These are phyloP conservation scores for Cryptosporidium viatorum DNA, from an alignment of 169 alveolate genomes.

Conservation along the genomic window DNA sequence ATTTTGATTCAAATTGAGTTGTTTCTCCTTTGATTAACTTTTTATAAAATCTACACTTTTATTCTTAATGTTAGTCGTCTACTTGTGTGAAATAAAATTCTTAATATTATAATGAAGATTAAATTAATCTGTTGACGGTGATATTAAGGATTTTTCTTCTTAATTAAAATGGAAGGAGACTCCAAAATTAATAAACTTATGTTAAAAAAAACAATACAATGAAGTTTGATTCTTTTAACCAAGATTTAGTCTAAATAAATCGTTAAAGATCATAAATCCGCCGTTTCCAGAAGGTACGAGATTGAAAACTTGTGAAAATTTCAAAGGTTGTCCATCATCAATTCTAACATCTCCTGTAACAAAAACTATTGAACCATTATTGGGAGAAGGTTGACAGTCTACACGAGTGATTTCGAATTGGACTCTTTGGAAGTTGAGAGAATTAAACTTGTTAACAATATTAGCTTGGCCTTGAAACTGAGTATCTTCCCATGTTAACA, in stretches of 20 bases:
- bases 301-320: slow-evolving; percentile 83
- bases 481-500: slow-evolving; percentile 88
- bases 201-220: too few relatives aligned
- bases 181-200: too few relatives aligned
- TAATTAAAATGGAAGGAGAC: not conserved
- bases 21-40: not conserved
- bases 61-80: not conserved
- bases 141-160: not conserved
- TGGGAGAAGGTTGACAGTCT: slow-evolving; percentile 88
- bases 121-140: too few relatives aligned
- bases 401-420: slow-evolving; percentile 81
- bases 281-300: slow-evolving; percentile 84
- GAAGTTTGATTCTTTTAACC: slow-evolving; percentile 69
- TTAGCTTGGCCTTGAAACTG: slow-evolving; percentile 84
- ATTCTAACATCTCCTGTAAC: slow-evolving; percentile 84
- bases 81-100: not conserved
- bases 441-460: slow-evolving; percentile 82
- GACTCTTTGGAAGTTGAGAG: slow-evolving; percentile 76
- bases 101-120: not conserved
- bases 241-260: slow-evolving; percentile 84
- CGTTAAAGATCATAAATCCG: slow-evolving; percentile 83
- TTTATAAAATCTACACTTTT: not conserved
- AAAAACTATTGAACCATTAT: slow-evolving; percentile 83
- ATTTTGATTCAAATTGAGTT: not conserved
- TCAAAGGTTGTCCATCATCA: slow-evolving; percentile 85